Conservation (phyloP, 768 basidiomycete genomes). For the Mycena sanguinolenta region DNA sequence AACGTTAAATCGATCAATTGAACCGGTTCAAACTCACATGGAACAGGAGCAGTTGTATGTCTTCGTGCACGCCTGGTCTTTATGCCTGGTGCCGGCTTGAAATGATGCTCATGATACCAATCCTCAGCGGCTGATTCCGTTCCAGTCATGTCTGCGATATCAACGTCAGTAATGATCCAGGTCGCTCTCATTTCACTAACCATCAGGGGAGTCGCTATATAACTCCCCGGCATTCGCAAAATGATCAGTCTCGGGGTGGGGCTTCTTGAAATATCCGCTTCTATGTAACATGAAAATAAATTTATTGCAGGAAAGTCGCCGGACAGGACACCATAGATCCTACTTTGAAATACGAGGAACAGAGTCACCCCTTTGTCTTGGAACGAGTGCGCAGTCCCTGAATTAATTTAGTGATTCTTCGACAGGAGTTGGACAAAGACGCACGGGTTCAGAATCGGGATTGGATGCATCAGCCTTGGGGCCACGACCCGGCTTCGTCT, state of each 20-base stretch:
- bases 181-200: background rate
- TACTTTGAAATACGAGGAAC: background rate
- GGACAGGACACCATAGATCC: background rate
- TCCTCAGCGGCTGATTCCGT: background rate
- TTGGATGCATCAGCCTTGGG: background rate
- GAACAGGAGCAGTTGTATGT: background rate
- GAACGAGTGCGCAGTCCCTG: background rate
- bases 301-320: background rate
- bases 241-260: background rate
- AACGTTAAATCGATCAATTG: background rate
- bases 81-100: background rate
- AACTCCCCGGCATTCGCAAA: background rate
- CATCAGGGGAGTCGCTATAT: background rate
- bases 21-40: background rate
- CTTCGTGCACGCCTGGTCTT: background rate
- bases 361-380: background rate
- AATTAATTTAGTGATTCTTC: no score
- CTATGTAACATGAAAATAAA: background rate
- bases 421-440: no score
- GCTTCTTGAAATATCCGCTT: background rate
- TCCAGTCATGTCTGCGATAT: background rate
- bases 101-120: background rate
- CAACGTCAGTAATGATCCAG: background rate
- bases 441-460: no score
- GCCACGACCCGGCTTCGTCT: background rate